Conservation (phyloP, 768 basidiomycete species). For the Lepiota subincarnata region DNA sequence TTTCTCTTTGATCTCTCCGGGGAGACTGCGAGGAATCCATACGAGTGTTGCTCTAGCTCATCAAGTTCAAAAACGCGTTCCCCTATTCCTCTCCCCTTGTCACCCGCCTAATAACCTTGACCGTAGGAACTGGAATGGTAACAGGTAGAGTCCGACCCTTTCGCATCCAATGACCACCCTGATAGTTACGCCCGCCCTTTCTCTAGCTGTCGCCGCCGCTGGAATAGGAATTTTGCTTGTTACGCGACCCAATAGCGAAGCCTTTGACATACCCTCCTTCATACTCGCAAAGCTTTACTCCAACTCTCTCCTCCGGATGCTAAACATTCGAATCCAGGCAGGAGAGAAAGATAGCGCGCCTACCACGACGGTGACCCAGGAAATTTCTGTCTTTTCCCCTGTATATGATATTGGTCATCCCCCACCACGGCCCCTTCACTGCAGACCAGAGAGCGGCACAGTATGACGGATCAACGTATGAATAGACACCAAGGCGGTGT, state of each 20-base stretch:
- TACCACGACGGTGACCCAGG: background rate
- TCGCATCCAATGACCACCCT: background rate
- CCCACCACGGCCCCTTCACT: background rate
- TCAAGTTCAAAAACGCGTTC: background rate
- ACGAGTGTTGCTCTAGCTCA: background rate
- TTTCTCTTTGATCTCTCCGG: background rate
- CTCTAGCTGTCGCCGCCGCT: background rate
- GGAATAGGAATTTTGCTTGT: background rate
- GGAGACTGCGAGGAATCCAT: background rate
- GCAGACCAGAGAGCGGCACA: no score
- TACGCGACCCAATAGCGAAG: background rate
- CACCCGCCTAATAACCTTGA: background rate
- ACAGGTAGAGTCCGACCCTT: background rate
- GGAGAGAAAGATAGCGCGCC: background rate
- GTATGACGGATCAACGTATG: no score
- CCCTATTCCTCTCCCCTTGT: background rate
- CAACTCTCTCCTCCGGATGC: conserved; percentile 1
- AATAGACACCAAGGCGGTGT: no score
- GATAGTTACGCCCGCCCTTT: background rate
- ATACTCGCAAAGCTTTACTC: conserved; percentile 3
- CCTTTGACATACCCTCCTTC: background rate
- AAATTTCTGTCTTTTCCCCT: background rate
- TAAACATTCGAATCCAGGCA: background rate
- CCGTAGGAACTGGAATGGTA: background rate
- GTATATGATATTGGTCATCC: background rate